Base-by-base conservation (phyloP, 106 monocot genomes). In the Apostasia ramifera region DNA sequence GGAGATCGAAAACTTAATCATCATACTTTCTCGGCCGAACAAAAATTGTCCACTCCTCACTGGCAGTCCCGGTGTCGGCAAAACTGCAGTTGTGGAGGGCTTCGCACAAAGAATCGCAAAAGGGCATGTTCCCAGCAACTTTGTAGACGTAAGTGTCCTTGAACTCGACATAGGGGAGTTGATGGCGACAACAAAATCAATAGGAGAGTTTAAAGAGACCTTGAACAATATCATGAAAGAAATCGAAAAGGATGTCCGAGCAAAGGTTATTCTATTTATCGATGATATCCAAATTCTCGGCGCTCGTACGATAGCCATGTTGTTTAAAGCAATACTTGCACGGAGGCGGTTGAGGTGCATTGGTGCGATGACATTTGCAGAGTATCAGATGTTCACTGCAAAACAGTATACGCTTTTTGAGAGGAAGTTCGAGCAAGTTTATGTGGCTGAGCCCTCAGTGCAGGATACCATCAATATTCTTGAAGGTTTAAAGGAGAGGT, bases 41-140 rank as follows among this genome's bases (percentile, higher is more conserved):
- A n/a, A n/a, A n/a, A n/a, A n/a, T n/a, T n/a, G n/a, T n/a, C n/a
- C n/a, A n/a, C 83, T 81, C 1, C 75, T 90, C 38, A 84, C 86
- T 13, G 90, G 90, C 7, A 86, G 86, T 71, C 90, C 90, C 3
- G 90, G 90, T 0, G 90, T 90, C 3, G 90, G 90, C 4, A 86
- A 86, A 67, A 90, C 90, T 0, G 86, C 90, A 0, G 83, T 90
- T 1, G 86, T 90, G 0, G 90, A 90, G 52, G 90, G 90, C n/a
- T 65, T 90, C 7, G 86, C 90, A 1, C 90, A 90, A 71, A 66
- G 90, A 43, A 78, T 90, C 14, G 86, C 84, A 11, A 57, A 79
- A 1, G 90, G 90, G 5, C 83, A 86, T 14, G 81, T 90, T 3
- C 86, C 83, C 0, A 83, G 79, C 69, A 81, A 86, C 76, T 73